phyloP scores from a whole-genome alignment of 2,329 filamentous ascomycete species.

The Fusarium irregulare region DNA sequence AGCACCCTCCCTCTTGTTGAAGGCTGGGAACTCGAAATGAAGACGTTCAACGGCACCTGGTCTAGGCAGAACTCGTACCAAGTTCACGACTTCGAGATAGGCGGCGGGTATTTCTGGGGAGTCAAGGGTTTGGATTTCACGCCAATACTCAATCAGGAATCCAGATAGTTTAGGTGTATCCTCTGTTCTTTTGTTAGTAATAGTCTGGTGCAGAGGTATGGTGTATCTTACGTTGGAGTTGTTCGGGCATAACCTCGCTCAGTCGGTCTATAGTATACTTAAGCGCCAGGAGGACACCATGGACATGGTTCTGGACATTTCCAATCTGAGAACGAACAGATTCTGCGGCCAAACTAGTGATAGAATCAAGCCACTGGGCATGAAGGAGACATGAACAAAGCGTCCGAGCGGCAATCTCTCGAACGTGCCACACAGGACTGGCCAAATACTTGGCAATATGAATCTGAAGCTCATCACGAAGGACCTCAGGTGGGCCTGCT shows the following conservation, averaged over 20 bases:
- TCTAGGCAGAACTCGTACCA: conserved; percentile 51
- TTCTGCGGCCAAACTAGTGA: conserved; percentile 53
- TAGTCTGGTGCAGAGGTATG: background rate
- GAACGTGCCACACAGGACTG: conserved; percentile 81
- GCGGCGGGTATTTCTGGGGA: conserved; percentile 59
- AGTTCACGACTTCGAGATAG: conserved; percentile 60
- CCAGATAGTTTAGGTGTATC: conserved; percentile 47
- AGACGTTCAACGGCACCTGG: conserved; percentile 33
- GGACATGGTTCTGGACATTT: conserved; percentile 63
- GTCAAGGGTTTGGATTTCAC: conserved; percentile 38
- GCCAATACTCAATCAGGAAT: conserved; percentile 47
- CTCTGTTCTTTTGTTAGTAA: conserved; percentile 43
- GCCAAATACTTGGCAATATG: conserved; percentile 72
- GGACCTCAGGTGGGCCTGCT: conserved; percentile 71
- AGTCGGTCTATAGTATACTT: conserved; percentile 68
- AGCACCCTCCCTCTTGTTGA: conserved; percentile 47
- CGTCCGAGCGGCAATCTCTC: conserved; percentile 82
- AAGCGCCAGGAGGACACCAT: conserved; percentile 68
- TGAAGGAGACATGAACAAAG: conserved; percentile 71
- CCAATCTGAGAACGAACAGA: conserved; percentile 42
- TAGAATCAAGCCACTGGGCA: conserved; percentile 58
- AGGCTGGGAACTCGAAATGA: conserved; percentile 34
- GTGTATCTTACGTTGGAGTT: conserved; percentile 55
- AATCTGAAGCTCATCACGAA: conserved; percentile 65
- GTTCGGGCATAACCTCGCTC: conserved; percentile 57